phyloP scores from a whole-genome alignment of 75 land plant genomes.

The Selaginella tamariscina region DNA sequence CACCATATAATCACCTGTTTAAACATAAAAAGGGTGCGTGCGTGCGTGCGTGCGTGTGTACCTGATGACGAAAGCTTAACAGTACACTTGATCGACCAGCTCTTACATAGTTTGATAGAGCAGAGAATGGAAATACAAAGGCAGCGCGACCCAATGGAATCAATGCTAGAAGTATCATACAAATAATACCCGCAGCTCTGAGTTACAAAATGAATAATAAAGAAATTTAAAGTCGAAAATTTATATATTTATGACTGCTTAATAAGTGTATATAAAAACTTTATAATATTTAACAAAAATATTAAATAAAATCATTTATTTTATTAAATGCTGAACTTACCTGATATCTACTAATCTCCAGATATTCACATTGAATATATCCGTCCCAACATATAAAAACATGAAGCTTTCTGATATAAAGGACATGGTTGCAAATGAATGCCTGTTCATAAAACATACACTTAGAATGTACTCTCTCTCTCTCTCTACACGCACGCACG shows the following conservation, averaged over 20 bases:
- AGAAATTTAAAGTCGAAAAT: too few relatives aligned
- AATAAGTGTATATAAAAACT: too few relatives aligned
- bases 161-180: not conserved
- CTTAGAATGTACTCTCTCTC: not conserved
- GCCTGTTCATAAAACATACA: conserved; percentile 23
- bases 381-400: conserved; percentile 36
- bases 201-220: not conserved
- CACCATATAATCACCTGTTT: conserved; percentile 57
- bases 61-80: conserved; percentile 50
- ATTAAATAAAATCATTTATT: not conserved
- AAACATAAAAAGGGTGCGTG: too few relatives aligned
- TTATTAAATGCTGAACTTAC: conserved; percentile 7
- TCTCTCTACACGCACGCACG: too few relatives aligned
- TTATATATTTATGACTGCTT: too few relatives aligned
- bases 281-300: too few relatives aligned
- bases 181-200: not conserved
- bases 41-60: too few relatives aligned
- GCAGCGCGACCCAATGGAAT: conserved; percentile 63
- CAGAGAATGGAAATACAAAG: conserved; percentile 64
- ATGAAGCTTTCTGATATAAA: conserved; percentile 37
- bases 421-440: conserved; percentile 25
- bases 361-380: conserved; percentile 28
- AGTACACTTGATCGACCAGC: conserved; percentile 20
- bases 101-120: conserved; percentile 40
- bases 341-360: conserved; percentile 21